phyloP scores from a whole-genome alignment of 257 asterid species.

The Buddleja alternifolia region DNA sequence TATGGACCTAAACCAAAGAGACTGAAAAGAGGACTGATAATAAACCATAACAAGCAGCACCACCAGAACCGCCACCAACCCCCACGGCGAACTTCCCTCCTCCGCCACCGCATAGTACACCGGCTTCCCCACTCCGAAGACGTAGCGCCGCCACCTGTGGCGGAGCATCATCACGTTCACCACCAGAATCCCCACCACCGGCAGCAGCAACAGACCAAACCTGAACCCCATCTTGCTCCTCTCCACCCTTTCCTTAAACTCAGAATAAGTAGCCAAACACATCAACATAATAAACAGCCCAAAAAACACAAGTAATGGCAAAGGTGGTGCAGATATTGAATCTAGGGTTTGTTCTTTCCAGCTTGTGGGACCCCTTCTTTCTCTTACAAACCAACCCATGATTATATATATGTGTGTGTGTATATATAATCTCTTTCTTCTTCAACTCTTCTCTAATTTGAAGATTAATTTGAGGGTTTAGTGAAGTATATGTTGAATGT shows the following conservation, averaged over 20 bases:
- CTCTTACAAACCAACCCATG: constrained; percentile 58
- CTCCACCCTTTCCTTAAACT: constrained; percentile 42
- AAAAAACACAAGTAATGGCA: constrained; percentile 56
- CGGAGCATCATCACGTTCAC: constrained; percentile 37
- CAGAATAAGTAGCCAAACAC: constrained; percentile 42
- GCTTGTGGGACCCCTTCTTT: constrained; percentile 51
- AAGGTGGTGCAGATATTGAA: constrained; percentile 66
- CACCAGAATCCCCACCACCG: constrained; percentile 43
- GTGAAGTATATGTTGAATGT: no score
- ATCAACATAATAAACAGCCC: constrained; percentile 50
- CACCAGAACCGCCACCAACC: constrained; percentile 45
- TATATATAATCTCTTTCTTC: no score
- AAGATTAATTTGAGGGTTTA: background rate
- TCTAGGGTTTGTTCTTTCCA: constrained; percentile 69
- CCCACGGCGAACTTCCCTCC: constrained; percentile 53
- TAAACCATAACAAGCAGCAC: constrained; percentile 55
- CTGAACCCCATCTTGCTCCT: constrained; percentile 42
- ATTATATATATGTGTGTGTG: no score
- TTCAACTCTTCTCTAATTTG: no score
- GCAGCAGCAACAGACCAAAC: constrained; percentile 43
- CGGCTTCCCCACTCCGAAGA: constrained; percentile 29
- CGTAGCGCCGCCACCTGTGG: constrained; percentile 48
- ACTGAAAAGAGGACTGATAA: constrained; percentile 50
- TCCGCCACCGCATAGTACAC: constrained; percentile 24
- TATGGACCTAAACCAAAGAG: constrained; percentile 50